These are phyloP conservation scores for Spraguea lophii DNA, from an alignment of 371 early-diverging fungal genomes.

Conservation along the genomic window DNA sequence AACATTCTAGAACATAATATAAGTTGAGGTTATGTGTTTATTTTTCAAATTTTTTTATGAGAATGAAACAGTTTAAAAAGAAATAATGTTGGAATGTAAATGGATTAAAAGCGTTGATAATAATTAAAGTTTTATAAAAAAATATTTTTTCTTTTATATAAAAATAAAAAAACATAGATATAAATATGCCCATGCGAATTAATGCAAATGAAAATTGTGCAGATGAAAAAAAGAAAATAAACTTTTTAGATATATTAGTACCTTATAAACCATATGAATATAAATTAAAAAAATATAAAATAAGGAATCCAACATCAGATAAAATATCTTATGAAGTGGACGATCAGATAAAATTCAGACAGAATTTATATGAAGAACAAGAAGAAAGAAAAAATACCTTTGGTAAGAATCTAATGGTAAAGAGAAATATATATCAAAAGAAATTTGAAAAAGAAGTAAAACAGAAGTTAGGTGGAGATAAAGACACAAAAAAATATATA, in stretches of 20 bases:
- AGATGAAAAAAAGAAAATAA: not conserved
- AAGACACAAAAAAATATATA: slow-evolving; percentile 8
- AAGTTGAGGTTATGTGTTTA: too few species aligned
- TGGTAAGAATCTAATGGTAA: too few species aligned
- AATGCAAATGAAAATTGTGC: too few species aligned
- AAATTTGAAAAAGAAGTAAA: slow-evolving; percentile 15
- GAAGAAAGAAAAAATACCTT: too few species aligned
- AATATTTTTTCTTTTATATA: too few species aligned
- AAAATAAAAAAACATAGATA: too few species aligned
- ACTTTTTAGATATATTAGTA: slow-evolving; percentile 30
- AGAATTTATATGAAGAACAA: slow-evolving; percentile 15
- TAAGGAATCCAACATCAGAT: slow-evolving; percentile 28
- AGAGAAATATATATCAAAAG: not conserved
- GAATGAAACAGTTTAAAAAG: too few species aligned
- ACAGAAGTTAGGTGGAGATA: slow-evolving; percentile 31
- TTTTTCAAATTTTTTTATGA: too few species aligned
- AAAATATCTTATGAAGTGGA: slow-evolving; percentile 35
- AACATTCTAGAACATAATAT: too few species aligned
- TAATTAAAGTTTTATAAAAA: too few species aligned
- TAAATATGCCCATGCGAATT: not conserved
- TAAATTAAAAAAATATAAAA: slow-evolving; percentile 37
- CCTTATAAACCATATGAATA: slow-evolving; percentile 35
- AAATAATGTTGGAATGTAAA: too few species aligned
- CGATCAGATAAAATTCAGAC: slow-evolving; percentile 37
- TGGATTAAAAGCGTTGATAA: too few species aligned